Conservation (phyloP, 257 asterid species). For the Fraxinus anomala region DNA sequence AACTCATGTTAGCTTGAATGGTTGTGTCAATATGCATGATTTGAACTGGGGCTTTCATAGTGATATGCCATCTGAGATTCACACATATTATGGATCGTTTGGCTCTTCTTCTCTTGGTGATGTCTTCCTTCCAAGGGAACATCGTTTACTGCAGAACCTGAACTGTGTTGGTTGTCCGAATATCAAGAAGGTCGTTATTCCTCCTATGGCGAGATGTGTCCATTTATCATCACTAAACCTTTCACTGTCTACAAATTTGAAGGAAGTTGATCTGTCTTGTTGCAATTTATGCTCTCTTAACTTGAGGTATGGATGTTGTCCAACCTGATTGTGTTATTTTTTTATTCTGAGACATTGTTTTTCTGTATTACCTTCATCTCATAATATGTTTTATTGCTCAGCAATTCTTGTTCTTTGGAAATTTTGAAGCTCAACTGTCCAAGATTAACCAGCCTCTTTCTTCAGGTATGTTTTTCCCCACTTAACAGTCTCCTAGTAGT, state of each 20-base stretch:
- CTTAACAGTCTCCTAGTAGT: constrained; percentile 4
- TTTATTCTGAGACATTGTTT: background rate
- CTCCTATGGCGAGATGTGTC: constrained; percentile 72
- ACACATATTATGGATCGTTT: constrained; percentile 27
- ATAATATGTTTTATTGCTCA: constrained; percentile 36
- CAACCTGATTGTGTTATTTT: constrained; percentile 8
- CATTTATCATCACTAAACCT: constrained; percentile 77
- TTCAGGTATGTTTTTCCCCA: constrained; percentile 62
- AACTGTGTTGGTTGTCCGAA: constrained; percentile 96
- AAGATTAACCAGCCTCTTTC: constrained; percentile 85
- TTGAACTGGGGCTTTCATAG: constrained; percentile 72
- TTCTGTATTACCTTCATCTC: constrained; percentile 10
- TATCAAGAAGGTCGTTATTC: constrained; percentile 86
- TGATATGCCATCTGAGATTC: constrained; percentile 33
- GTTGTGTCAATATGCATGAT: constrained; percentile 93
- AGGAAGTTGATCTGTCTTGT: constrained; percentile 91
- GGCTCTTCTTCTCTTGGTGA: constrained; percentile 30
- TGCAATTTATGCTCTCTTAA: constrained; percentile 73
- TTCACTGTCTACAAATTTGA: constrained; percentile 80
- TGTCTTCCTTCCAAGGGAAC: constrained; percentile 31
- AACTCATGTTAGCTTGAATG: constrained; percentile 92
- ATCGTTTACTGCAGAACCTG: constrained; percentile 74
- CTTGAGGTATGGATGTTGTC: constrained; percentile 64
- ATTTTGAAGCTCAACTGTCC: constrained; percentile 88
- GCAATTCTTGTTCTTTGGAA: constrained; percentile 91